Base-by-base conservation (phyloP, 176 grass and related monocot genomes). In the Hyparrhenia diplandra region DNA sequence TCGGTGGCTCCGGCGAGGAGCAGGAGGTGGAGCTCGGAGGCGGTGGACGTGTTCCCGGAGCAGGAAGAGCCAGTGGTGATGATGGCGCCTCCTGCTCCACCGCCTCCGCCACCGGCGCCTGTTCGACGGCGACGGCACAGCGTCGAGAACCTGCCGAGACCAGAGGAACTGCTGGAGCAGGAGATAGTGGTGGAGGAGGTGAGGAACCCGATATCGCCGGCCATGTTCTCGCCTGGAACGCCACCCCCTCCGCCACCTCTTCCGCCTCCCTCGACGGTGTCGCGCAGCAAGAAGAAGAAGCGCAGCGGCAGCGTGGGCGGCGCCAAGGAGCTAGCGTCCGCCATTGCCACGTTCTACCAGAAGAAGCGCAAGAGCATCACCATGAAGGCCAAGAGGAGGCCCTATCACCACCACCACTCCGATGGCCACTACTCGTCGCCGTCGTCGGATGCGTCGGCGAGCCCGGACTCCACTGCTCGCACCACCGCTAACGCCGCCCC, bases 341-440 rank as follows among this genome's bases (percentile, higher is more conserved):
- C 96, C 67, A 93, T 98, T 69, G 78, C 96, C 67, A 79, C 83
- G 16, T 98, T 98, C 77, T 95, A 93, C 78, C 88, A 93, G 82
- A 98, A 93, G 88, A 95, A 94, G 75, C 91, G 81, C 78, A 93
- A 89, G 75, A 84, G 88, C 70, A 86, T 89, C 4, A 39, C 71
- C 75, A 98, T 89, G 82, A 93, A 76, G 60, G 85, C 78, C 63
- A 97, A 83, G 82, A 66, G 85, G 68, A 42, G 82, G 41, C 74
- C 89, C 31, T 79, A 91, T 2, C 85, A 93, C 18, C 34, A 18
- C 54, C 83, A 85, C 64, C 77, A 85, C 21, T 85, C 58, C 67
- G 80, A 95, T 57, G 88, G 79, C 78, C 78, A 89, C 72, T 83
- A 88, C 66, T 91, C 92, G 39, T 52, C 78, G 52, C 81, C 84